phyloP scores from a whole-genome alignment of 257 asterid genomes.

The Jasminum sambac region DNA sequence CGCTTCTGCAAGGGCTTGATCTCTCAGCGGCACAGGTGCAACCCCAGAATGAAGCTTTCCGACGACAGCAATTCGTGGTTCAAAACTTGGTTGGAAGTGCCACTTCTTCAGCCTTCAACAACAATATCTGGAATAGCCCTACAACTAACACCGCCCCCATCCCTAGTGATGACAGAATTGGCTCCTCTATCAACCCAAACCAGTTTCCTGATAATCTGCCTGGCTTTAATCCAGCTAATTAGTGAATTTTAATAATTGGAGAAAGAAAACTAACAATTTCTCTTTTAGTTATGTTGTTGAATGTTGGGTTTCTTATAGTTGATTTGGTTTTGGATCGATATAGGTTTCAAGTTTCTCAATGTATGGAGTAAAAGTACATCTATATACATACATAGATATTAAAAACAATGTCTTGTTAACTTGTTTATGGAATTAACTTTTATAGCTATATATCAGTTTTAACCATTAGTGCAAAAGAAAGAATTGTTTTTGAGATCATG shows the following conservation, averaged over 20 bases:
- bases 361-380: not conserved
- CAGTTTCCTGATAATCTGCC: constrained; percentile 23
- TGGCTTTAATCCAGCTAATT: not conserved
- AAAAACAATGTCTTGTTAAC: not conserved
- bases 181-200: constrained; percentile 24
- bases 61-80: constrained; percentile 8
- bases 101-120: not conserved
- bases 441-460: not conserved
- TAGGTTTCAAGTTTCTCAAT: not conserved
- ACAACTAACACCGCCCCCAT: not conserved
- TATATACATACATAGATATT: not conserved
- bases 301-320: not conserved
- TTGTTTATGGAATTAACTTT: not conserved
- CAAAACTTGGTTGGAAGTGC: constrained; percentile 15
- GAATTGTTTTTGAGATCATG: not conserved
- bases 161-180: not conserved
- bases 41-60: constrained; percentile 11
- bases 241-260: not conserved
- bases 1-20: constrained; percentile 9
- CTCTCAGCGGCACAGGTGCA: constrained; percentile 10
- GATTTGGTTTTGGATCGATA: not conserved
- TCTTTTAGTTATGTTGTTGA: not conserved
- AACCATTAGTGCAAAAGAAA: not conserved
- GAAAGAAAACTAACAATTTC: not conserved
- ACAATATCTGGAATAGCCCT: constrained; percentile 24